phyloP scores from a whole-genome alignment of 1,139 yeast species.

The Fermentozyma sake region DNA sequence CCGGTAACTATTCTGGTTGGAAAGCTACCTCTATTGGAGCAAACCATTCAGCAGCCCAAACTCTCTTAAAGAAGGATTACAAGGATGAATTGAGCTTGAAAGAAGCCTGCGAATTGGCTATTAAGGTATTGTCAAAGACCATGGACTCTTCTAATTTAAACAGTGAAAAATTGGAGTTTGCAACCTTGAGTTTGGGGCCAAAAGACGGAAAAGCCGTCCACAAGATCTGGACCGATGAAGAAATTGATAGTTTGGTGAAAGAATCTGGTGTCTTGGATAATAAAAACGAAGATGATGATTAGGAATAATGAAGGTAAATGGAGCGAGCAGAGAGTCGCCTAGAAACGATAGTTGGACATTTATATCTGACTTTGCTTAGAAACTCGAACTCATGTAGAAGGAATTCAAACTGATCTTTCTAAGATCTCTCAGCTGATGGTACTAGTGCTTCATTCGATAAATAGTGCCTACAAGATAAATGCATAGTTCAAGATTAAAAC shows the following conservation, averaged over 20 bases:
- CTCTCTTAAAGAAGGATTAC: conserved; percentile 90
- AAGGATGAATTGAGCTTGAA: conserved; percentile 73
- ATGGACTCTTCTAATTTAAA: conserved; percentile 86
- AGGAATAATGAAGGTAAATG: too few species aligned
- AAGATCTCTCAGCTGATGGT: too few species aligned
- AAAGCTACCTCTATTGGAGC: conserved; percentile 97
- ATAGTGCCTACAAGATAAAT: too few species aligned
- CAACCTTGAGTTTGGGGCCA: conserved; percentile 58
- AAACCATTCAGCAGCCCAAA: conserved; percentile 93
- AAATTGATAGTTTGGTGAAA: conserved; percentile 70
- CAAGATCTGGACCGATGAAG: conserved; percentile 75
- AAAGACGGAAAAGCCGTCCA: conserved; percentile 47
- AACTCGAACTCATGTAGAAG: too few species aligned
- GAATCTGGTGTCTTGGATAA: conserved; percentile 65
- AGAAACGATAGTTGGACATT: too few species aligned
- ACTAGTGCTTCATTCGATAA: too few species aligned
- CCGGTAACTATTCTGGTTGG: conserved; percentile 98
- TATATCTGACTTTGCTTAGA: too few species aligned
- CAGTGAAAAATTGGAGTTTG: conserved; percentile 85
- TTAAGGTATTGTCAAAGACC: conserved; percentile 89
- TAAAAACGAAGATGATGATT: conserved; percentile 24
- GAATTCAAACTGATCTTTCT: too few species aligned
- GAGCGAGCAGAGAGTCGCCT: too few species aligned
- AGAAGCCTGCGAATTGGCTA: conserved; percentile 83
- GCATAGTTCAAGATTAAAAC: too few species aligned